phyloP scores from a whole-genome alignment of 257 asterid genomes.

The Lavandula angustifolia region DNA sequence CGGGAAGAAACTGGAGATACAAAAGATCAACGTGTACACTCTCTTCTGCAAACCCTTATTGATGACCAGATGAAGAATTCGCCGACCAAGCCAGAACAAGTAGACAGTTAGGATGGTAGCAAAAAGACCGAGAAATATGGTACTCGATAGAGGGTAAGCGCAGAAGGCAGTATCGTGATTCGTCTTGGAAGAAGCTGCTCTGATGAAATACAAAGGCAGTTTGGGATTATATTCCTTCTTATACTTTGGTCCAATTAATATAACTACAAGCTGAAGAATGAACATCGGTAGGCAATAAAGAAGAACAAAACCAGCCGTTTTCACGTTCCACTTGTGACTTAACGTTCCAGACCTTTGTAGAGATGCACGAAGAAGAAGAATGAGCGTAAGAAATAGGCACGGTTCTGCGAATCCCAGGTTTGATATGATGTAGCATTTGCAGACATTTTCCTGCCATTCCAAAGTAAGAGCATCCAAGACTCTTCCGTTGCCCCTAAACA shows the following conservation, averaged over 20 bases:
- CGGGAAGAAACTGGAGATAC: constrained; percentile 61
- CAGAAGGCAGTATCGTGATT: constrained; percentile 53
- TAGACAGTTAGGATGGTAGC: constrained; percentile 59
- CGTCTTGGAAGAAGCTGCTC: constrained; percentile 36
- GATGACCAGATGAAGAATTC: constrained; percentile 74
- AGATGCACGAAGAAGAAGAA: constrained; percentile 87
- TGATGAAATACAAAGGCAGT: constrained; percentile 71
- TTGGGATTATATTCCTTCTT: constrained; percentile 39
- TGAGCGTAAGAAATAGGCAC: constrained; percentile 70
- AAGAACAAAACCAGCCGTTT: constrained; percentile 67
- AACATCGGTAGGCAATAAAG: constrained; percentile 74
- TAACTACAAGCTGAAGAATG: constrained; percentile 71
- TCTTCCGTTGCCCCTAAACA: constrained; percentile 68
- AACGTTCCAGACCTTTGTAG: constrained; percentile 71
- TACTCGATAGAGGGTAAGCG: constrained; percentile 82
- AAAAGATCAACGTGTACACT: constrained; percentile 70
- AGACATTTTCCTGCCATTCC: constrained; percentile 76
- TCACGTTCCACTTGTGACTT: constrained; percentile 71
- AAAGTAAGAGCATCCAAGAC: constrained; percentile 55
- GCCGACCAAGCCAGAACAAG: constrained; percentile 81
- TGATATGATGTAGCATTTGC: constrained; percentile 93
- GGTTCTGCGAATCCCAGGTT: constrained; percentile 94
- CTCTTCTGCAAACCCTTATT: constrained; percentile 91
- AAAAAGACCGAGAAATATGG: constrained; percentile 75
- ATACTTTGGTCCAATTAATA: constrained; percentile 59